These are phyloP conservation scores for Quillaja saponaria DNA, from an alignment of 306 rosid genomes.

Conservation along the genomic window DNA sequence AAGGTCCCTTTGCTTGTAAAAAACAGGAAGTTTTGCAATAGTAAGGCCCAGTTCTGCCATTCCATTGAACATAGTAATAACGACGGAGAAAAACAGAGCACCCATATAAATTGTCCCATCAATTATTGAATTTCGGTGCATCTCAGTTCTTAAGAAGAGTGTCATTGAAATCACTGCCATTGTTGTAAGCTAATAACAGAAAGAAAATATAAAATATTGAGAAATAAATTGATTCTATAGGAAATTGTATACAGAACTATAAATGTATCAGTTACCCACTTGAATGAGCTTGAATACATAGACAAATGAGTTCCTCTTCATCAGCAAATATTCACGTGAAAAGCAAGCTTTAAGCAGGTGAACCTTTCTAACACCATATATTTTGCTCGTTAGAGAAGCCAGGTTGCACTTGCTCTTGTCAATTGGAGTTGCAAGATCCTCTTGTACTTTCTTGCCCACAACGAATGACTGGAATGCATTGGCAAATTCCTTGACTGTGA, in stretches of 20 bases:
- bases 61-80: slow-evolving; percentile 52
- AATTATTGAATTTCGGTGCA: slow-evolving; percentile 49
- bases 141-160: slow-evolving; percentile 65
- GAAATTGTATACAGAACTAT: background rate
- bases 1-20: slow-evolving; percentile 66
- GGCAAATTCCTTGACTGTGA: slow-evolving; percentile 47
- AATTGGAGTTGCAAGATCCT: slow-evolving; percentile 48
- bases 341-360: slow-evolving; percentile 53
- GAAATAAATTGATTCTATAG: background rate
- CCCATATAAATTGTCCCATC: slow-evolving; percentile 55
- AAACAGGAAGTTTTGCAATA: slow-evolving; percentile 53
- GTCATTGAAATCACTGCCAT: slow-evolving; percentile 54
- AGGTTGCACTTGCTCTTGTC: slow-evolving; percentile 54
- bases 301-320: slow-evolving; percentile 54
- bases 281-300: slow-evolving; percentile 46
- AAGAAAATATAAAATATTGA: background rate
- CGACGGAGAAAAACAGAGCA: slow-evolving; percentile 46
- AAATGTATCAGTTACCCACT: slow-evolving; percentile 22
- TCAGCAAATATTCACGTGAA: slow-evolving; percentile 54
- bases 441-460: slow-evolving; percentile 35
- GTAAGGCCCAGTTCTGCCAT: slow-evolving; percentile 50
- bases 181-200: slow-evolving; percentile 42
- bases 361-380: slow-evolving; percentile 43
- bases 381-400: slow-evolving; percentile 51
- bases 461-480: slow-evolving; percentile 52